Conservation (phyloP, 1,284 basidiomycete genomes). For the Ganoderma sp. region DNA sequence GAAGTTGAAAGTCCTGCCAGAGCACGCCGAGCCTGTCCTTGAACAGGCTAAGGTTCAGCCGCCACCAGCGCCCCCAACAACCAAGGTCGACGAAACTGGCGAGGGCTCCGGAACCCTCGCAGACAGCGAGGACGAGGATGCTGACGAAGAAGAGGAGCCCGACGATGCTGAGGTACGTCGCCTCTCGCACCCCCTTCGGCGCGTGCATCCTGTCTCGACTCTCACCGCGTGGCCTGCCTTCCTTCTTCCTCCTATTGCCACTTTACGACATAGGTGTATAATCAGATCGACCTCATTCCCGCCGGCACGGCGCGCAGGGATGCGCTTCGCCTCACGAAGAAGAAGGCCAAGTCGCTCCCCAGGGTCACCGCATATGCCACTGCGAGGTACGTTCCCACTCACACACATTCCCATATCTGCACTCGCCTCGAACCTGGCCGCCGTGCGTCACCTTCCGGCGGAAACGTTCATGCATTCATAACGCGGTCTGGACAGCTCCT, state of each 20-base stretch:
- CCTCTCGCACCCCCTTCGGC: not conserved
- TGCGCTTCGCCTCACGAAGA: conserved; percentile 89
- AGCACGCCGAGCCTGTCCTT: conserved; percentile 74
- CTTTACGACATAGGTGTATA: conserved; percentile 68
- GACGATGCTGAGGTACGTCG: conserved; percentile 68
- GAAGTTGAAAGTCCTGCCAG: conserved; percentile 93
- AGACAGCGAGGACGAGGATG: conserved; percentile 77
- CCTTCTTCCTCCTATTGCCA: conserved; percentile 1
- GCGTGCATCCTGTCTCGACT: conserved; percentile 11
- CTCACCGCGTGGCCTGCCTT: conserved; percentile 13
- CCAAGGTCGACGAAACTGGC: conserved; percentile 49
- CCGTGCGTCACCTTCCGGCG: not conserved
- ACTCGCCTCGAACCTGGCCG: not conserved
- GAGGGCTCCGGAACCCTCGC: conserved; percentile 54
- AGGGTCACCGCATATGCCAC: conserved; percentile 96
- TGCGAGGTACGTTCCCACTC: conserved; percentile 66
- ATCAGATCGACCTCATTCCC: conserved; percentile 90
- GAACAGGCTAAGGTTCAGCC: conserved; percentile 37
- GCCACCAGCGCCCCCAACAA: conserved; percentile 37
- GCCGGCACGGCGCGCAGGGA: conserved; percentile 93
- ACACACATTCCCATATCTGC: conserved; percentile 1
- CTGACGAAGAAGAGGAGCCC: conserved; percentile 71
- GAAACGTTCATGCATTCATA: conserved; percentile 13
- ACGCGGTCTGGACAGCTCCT: conserved; percentile 60
- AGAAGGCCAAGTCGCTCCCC: conserved; percentile 93